Conservation (phyloP, 176 grass and related monocot species). For the Carex parvula region DNA sequence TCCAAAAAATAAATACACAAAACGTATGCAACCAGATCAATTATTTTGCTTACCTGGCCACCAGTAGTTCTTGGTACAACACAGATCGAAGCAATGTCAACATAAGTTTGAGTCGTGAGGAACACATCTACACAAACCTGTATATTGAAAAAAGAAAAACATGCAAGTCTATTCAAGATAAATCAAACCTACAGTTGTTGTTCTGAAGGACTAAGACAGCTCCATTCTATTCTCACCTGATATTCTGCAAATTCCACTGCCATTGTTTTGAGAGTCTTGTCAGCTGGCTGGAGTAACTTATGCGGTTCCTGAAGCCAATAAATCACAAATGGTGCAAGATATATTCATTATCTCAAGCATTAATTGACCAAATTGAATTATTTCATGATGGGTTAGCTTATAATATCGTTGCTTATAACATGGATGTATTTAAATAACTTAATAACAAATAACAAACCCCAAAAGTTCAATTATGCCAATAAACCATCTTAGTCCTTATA, state of each 20-base stretch:
- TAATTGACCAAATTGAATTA: background rate
- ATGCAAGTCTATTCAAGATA: constrained; percentile 3
- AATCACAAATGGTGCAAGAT: background rate
- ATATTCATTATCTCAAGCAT: background rate
- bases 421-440: background rate
- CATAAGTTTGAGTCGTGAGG: constrained; percentile 70
- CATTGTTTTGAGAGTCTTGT: constrained; percentile 80
- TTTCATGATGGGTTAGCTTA: background rate
- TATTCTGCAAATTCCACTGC: constrained; percentile 88
- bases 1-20: background rate
- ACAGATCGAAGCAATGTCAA: constrained; percentile 82
- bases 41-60: constrained; percentile 55
- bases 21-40: background rate
- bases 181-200: background rate
- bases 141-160: constrained; percentile 32
- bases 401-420: background rate
- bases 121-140: constrained; percentile 88
- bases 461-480: background rate
- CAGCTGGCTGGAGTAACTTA: constrained; percentile 70
- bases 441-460: background rate
- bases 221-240: constrained; percentile 44
- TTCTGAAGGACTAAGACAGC: background rate
- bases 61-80: constrained; percentile 72
- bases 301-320: constrained; percentile 56
- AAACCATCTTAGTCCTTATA: background rate